These are phyloP conservation scores for Trypanosoma congolense DNA, from an alignment of 208 protist genomes.

Conservation along the genomic window DNA sequence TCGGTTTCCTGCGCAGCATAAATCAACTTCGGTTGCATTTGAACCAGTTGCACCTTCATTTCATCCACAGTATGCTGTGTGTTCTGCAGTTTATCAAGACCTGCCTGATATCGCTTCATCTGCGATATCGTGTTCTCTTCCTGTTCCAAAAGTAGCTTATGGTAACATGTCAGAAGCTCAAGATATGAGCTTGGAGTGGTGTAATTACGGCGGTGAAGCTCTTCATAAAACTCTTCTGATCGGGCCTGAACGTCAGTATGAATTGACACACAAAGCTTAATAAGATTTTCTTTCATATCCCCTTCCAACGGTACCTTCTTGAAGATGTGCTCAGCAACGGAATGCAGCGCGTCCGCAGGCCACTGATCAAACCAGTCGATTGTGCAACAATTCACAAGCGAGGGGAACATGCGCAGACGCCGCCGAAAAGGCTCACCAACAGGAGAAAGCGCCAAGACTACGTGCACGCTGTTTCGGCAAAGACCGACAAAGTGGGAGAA, in stretches of 20 bases:
- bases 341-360: slow-evolving; percentile 91
- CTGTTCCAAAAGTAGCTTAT: slow-evolving; percentile 83
- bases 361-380: slow-evolving; percentile 98
- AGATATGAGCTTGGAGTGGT: slow-evolving; percentile 96
- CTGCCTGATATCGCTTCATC: slow-evolving; percentile 85
- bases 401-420: slow-evolving; percentile 96
- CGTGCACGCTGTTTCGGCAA: slow-evolving; percentile 94
- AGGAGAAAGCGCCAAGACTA: slow-evolving; percentile 95
- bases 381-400: slow-evolving; percentile 97
- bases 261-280: slow-evolving; percentile 88
- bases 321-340: slow-evolving; percentile 85
- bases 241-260: slow-evolving; percentile 84
- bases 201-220: slow-evolving; percentile 93
- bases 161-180: slow-evolving; percentile 90
- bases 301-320: slow-evolving; percentile 46
- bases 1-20: slow-evolving; percentile 91
- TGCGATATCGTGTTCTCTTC: slow-evolving; percentile 54
- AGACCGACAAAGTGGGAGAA: slow-evolving; percentile 91
- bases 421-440: slow-evolving; percentile 93
- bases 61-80: slow-evolving; percentile 92
- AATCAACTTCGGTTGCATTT: slow-evolving; percentile 93
- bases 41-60: slow-evolving; percentile 94
- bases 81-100: slow-evolving; percentile 89
- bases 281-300: slow-evolving; percentile 55
- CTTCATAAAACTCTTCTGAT: slow-evolving; percentile 91